Percentiles rank a stretch among this genome's conserved stretches.
Conservation (phyloP, 805 yeast species). For the Teunomyces barrocoloradensis region DNA sequence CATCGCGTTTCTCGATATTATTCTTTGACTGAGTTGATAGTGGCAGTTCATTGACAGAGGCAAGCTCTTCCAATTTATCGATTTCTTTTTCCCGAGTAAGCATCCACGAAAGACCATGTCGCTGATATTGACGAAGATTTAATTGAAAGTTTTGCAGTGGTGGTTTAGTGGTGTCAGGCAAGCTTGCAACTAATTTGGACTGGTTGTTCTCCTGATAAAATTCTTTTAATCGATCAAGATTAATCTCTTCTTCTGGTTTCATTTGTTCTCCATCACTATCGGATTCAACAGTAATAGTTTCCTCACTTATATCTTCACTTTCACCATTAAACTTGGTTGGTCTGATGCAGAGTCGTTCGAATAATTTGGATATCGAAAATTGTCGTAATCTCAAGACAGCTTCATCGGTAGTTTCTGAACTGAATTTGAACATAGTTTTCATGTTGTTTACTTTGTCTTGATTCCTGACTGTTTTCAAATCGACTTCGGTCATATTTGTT, state of each 20-base stretch:
- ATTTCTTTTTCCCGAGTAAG: constrained; percentile 70
- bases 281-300: constrained; percentile 7
- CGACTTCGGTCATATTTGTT: constrained; percentile 7
- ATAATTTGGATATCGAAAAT: constrained; percentile 51
- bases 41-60: constrained; percentile 12
- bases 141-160: constrained; percentile 50
- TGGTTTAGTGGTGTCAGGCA: constrained; percentile 64
- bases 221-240: constrained; percentile 69
- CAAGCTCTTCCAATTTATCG: constrained; percentile 37
- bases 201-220: constrained; percentile 73
- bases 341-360: constrained; percentile 46
- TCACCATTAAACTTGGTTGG: constrained; percentile 15
- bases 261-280: constrained; percentile 13
- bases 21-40: constrained; percentile 27
- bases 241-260: constrained; percentile 39
- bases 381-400: constrained; percentile 51
- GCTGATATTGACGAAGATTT: constrained; percentile 71
- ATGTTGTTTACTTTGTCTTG: constrained; percentile 12
- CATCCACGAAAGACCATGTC: constrained; percentile 88
- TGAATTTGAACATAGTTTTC: constrained; percentile 21
- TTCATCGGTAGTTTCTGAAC: constrained; percentile 54
- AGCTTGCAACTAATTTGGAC: constrained; percentile 48
- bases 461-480: constrained; percentile 16
- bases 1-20: constrained; percentile 30
- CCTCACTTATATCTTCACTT: constrained; percentile 3